These are phyloP conservation scores for Pseudohalonectria lignicola DNA, from an alignment of 2,329 filamentous ascomycete genomes.

Conservation along the genomic window DNA sequence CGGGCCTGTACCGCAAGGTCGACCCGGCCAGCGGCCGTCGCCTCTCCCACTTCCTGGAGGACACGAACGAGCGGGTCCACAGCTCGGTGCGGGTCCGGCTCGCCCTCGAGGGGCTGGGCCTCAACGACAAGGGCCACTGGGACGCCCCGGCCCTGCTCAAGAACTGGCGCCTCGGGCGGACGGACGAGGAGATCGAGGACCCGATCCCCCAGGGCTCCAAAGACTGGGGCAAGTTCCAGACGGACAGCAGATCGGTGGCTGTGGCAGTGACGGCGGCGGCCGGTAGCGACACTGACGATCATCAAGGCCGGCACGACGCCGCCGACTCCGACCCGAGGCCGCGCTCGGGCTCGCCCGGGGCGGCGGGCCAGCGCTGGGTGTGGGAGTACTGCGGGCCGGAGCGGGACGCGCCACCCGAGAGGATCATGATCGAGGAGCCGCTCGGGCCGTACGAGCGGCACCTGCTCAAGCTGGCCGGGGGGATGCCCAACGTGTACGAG, in stretches of 20 bases:
- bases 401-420: constrained; percentile 24
- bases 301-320: not conserved
- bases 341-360: constrained; percentile 1
- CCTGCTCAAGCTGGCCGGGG: constrained; percentile 31
- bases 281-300: not conserved
- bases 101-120: constrained; percentile 24
- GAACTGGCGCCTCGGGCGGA: constrained; percentile 30
- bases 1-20: constrained; percentile 34
- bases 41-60: constrained; percentile 27
- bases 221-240: constrained; percentile 16
- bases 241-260: not conserved
- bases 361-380: constrained; percentile 24
- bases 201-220: constrained; percentile 15
- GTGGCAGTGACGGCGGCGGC: not conserved
- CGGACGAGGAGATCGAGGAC: constrained; percentile 18
- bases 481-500: constrained; percentile 29
- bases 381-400: constrained; percentile 42
- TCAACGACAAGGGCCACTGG: constrained; percentile 37
- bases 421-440: constrained; percentile 39
- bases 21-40: constrained; percentile 26
- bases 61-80: constrained; percentile 45
- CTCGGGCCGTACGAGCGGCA: constrained; percentile 41
- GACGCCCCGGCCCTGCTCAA: constrained; percentile 28
- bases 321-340: not conserved
- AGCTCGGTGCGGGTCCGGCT: constrained; percentile 42